A percentile compares a stretch with the other conserved stretches of the same genome.
phyloP scores from a whole-genome alignment of 2,329 filamentous ascomycete genomes.

The Pseudonectria buxi region DNA sequence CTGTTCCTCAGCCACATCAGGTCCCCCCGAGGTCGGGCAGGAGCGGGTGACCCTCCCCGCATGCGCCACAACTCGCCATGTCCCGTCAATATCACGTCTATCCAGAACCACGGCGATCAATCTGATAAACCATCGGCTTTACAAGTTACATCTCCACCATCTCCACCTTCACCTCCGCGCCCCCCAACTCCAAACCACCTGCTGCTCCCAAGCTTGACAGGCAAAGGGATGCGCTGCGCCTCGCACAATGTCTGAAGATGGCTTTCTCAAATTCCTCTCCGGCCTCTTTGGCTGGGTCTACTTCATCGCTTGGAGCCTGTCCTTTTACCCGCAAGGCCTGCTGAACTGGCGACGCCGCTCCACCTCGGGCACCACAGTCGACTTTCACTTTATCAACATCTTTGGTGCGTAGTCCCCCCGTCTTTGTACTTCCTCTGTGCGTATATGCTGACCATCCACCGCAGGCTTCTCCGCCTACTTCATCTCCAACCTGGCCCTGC shows the following conservation, averaged over 20 bases:
- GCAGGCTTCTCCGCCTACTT: constrained; percentile 68
- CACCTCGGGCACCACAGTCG: constrained; percentile 77
- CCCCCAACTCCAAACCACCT: background rate
- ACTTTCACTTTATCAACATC: constrained; percentile 74
- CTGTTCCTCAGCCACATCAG: no score
- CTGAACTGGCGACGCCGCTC: constrained; percentile 71
- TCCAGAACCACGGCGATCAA: no score
- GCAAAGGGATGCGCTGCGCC: background rate
- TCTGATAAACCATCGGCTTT: no score
- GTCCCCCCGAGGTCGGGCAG: no score
- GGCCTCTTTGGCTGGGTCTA: constrained; percentile 69
- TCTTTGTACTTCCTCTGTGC: constrained; percentile 2
- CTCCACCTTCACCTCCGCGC: background rate
- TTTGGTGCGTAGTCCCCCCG: constrained; percentile 37
- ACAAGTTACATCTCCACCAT: no score
- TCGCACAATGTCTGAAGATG: constrained; percentile 15
- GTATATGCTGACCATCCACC: constrained; percentile 3
- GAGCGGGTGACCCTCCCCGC: no score
- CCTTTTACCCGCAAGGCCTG: constrained; percentile 87
- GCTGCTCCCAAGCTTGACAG: background rate
- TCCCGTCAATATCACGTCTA: no score
- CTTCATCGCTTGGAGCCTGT: constrained; percentile 71
- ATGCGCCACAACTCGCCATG: no score
- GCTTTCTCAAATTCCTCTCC: constrained; percentile 44
- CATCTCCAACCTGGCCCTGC: constrained; percentile 66